phyloP scores from a whole-genome alignment of 2,329 filamentous ascomycete species.

The Septoria linicola region DNA sequence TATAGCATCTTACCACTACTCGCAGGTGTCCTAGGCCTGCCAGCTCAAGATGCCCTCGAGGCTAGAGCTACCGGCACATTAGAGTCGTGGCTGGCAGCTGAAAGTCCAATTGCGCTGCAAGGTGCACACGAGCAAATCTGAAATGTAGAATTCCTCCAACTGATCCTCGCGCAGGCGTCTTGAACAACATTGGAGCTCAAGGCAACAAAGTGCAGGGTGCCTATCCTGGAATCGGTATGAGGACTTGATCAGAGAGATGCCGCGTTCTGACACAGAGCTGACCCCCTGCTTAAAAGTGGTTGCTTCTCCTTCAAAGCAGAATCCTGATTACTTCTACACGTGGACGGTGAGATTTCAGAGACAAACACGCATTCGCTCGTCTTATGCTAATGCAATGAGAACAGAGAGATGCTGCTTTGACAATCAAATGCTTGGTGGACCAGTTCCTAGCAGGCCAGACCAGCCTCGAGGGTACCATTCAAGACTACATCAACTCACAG shows the following conservation, averaged over 20 bases:
- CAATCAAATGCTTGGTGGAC: slow-evolving; percentile 68
- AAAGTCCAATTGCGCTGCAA: slow-evolving; percentile 51
- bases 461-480: slow-evolving; percentile 58
- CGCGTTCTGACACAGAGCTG: no score
- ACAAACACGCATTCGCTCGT: no score
- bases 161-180: slow-evolving; percentile 35
- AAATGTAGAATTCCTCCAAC: background rate
- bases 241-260: no score
- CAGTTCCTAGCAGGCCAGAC: slow-evolving; percentile 59
- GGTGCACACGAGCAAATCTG: slow-evolving; percentile 20
- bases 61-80: slow-evolving; percentile 25
- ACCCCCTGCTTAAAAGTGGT: slow-evolving; percentile 40
- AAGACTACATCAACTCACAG: slow-evolving; percentile 68
- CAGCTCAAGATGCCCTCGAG: slow-evolving; percentile 17
- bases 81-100: slow-evolving; percentile 42
- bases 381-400: no score
- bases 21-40: slow-evolving; percentile 9
- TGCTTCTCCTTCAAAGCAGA: slow-evolving; percentile 55
- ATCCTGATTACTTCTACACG: slow-evolving; percentile 68
- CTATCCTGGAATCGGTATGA: slow-evolving; percentile 43
- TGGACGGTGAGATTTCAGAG: slow-evolving; percentile 59
- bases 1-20: slow-evolving; percentile 16
- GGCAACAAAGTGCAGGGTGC: slow-evolving; percentile 52
- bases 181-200: slow-evolving; percentile 57
- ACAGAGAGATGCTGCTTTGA: slow-evolving; percentile 65